Evolutionary conservation across 2,329 filamentous ascomycete genomes (phyloP).

Genomic region (Fusarium paranaense): DNA sequence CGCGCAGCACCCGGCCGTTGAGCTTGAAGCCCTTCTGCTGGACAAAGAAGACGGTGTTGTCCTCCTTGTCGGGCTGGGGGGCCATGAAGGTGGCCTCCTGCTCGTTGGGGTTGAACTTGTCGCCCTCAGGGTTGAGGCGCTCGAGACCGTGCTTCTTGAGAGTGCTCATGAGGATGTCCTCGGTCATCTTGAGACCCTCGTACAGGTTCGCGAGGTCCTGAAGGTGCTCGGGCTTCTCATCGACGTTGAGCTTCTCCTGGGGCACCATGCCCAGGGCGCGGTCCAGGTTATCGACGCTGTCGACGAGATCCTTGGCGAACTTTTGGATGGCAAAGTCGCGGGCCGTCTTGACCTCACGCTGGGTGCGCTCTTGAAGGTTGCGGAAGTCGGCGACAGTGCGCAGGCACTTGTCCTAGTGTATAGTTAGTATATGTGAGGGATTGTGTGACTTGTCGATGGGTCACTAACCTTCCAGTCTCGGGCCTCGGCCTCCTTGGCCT

Average conservation of each 20-base stretch:
- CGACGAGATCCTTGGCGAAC: slow-evolving; percentile 94
- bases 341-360: slow-evolving; percentile 87
- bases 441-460: not conserved
- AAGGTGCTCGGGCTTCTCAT: slow-evolving; percentile 63
- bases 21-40: slow-evolving; percentile 97
- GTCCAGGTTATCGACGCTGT: slow-evolving; percentile 97
- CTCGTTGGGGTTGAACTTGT: slow-evolving; percentile 95
- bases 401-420: slow-evolving; percentile 86
- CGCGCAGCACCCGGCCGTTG: slow-evolving; percentile 89
- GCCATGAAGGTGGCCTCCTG: slow-evolving; percentile 98
- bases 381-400: slow-evolving; percentile 96
- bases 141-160: slow-evolving; percentile 95
- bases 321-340: slow-evolving; percentile 95
- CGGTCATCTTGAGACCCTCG: slow-evolving; percentile 95
- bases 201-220: slow-evolving; percentile 84
- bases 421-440: slow-evolving; percentile 13
- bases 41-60: slow-evolving; percentile 89
- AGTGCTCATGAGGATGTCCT: slow-evolving; percentile 86
- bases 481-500: slow-evolving; percentile 64
- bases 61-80: slow-evolving; percentile 86
- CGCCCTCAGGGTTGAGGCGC: slow-evolving; percentile 83
- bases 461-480: slow-evolving; percentile 84
- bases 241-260: slow-evolving; percentile 73
- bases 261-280: slow-evolving; percentile 87
- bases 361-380: slow-evolving; percentile 95